Conservation (phyloP, 1,284 basidiomycete species). For the Naganishia sp. region DNA sequence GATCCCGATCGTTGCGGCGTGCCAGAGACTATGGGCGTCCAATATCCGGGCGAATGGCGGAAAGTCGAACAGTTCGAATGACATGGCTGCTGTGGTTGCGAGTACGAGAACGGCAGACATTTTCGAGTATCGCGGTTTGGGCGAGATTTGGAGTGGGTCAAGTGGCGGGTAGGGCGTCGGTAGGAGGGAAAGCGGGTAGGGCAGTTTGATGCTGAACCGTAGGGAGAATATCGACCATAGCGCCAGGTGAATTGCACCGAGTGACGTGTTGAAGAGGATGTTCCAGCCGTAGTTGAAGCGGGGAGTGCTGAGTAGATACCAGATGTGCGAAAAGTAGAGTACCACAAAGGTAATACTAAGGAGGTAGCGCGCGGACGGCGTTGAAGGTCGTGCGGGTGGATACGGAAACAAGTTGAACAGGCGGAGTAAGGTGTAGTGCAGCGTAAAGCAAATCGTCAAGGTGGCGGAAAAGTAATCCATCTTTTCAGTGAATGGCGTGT, state of each 20-base stretch:
- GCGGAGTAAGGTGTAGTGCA: slow-evolving; percentile 75
- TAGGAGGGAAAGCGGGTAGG: slow-evolving; percentile 36
- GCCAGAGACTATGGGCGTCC: slow-evolving; percentile 97
- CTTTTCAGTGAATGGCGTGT: slow-evolving; percentile 80
- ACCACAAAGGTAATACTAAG: slow-evolving; percentile 37
- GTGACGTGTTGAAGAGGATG: slow-evolving; percentile 76
- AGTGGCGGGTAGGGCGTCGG: slow-evolving; percentile 43
- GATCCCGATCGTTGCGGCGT: slow-evolving; percentile 80
- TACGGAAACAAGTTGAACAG: slow-evolving; percentile 71
- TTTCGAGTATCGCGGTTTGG: slow-evolving; percentile 60
- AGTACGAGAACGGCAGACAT: slow-evolving; percentile 63
- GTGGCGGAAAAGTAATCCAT: slow-evolving; percentile 95
- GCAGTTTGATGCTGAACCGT: slow-evolving; percentile 55
- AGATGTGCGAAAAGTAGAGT: slow-evolving; percentile 46
- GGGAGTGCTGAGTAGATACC: slow-evolving; percentile 62
- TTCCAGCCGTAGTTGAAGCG: slow-evolving; percentile 93
- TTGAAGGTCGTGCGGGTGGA: slow-evolving; percentile 18
- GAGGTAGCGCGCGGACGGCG: slow-evolving; percentile 36
- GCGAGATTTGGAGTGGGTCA: slow-evolving; percentile 37
- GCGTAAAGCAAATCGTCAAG: slow-evolving; percentile 70
- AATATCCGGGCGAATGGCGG: slow-evolving; percentile 71
- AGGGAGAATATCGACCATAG: slow-evolving; percentile 81
- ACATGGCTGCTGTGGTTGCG: slow-evolving; percentile 73
- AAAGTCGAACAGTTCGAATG: slow-evolving; percentile 90
- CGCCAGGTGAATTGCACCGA: slow-evolving; percentile 70